A percentile compares a stretch with the other conserved stretches of the same genome.
Evolutionary conservation across 768 basidiomycete species (phyloP).

Genomic region (Peribolospora kevripleyi): DNA sequence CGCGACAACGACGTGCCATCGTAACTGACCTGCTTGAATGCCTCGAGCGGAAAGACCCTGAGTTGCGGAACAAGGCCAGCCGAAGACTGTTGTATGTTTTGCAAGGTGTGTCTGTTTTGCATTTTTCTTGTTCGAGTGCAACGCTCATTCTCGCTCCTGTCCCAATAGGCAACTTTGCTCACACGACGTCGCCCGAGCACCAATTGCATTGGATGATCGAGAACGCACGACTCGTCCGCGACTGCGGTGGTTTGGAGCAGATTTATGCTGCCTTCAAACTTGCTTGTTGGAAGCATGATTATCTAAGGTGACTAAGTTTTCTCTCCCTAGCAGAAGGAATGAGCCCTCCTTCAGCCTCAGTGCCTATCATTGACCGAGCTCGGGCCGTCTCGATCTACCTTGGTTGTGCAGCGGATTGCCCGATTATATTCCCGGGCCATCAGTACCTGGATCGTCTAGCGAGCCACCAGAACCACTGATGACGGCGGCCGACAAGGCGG

Average conservation of each 20-base stretch:
- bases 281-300: slow-evolving; percentile 62
- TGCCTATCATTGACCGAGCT: too few relatives aligned
- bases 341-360: too few relatives aligned
- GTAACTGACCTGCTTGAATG: slow-evolving; percentile 62
- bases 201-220: slow-evolving; percentile 90
- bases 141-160: slow-evolving; percentile 1
- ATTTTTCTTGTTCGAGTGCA: background rate
- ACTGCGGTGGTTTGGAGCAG: slow-evolving; percentile 53
- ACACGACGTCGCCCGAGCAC: slow-evolving; percentile 74
- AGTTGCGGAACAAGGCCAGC: slow-evolving; percentile 64
- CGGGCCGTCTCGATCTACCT: too few relatives aligned
- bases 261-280: slow-evolving; percentile 77
- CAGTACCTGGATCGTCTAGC: too few relatives aligned
- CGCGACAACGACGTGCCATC: background rate
- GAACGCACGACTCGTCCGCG: slow-evolving; percentile 65
- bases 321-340: too few relatives aligned
- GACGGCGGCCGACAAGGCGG: slow-evolving; percentile 32
- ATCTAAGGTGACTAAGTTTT: slow-evolving; percentile 26
- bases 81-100: slow-evolving; percentile 69
- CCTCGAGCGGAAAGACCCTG: slow-evolving; percentile 62
- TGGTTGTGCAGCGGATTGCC: too few relatives aligned
- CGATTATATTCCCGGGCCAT: too few relatives aligned
- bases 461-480: too few relatives aligned
- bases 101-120: slow-evolving; percentile 37
- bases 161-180: slow-evolving; percentile 62